These are phyloP conservation scores for Leishmania turanica DNA, from an alignment of 208 protist genomes.

Conservation along the genomic window DNA sequence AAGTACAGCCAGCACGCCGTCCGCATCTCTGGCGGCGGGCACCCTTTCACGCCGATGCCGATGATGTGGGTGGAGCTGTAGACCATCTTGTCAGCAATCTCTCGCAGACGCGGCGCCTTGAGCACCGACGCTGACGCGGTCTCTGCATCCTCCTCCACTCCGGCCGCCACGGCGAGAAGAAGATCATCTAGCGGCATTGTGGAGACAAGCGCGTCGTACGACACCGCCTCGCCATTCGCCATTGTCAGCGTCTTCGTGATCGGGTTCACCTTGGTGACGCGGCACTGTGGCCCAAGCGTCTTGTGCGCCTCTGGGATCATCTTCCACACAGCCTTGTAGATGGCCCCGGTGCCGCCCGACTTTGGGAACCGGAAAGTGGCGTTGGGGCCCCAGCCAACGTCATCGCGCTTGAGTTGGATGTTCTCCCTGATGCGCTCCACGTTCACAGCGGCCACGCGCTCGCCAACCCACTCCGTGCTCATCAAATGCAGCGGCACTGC, in stretches of 20 bases:
- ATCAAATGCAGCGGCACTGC: slow-evolving; percentile 63
- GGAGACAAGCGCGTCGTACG: slow-evolving; percentile 57
- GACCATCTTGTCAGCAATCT: slow-evolving; percentile 44
- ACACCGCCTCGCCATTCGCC: slow-evolving; percentile 33
- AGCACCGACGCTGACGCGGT: not conserved
- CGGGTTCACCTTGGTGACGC: slow-evolving; percentile 43
- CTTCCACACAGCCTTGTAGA: slow-evolving; percentile 48
- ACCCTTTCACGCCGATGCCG: slow-evolving; percentile 68
- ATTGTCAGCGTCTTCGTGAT: slow-evolving; percentile 41
- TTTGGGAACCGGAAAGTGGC: slow-evolving; percentile 77
- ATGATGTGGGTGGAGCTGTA: slow-evolving; percentile 70
- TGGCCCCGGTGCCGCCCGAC: slow-evolving; percentile 66
- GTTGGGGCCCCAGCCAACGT: slow-evolving; percentile 81
- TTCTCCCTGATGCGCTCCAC: slow-evolving; percentile 58
- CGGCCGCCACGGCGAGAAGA: slow-evolving; percentile 35
- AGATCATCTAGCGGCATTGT: slow-evolving; percentile 64
- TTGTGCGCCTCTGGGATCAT: slow-evolving; percentile 46
- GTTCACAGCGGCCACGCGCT: slow-evolving; percentile 76
- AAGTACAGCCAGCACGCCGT: slow-evolving; percentile 84
- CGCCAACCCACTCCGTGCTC: slow-evolving; percentile 75
- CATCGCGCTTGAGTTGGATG: slow-evolving; percentile 50
- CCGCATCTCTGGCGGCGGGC: slow-evolving; percentile 42
- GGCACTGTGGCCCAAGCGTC: slow-evolving; percentile 28
- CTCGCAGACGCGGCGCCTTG: slow-evolving; percentile 25
- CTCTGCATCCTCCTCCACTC: slow-evolving; percentile 18